phyloP scores from a whole-genome alignment of 1,139 yeast genomes.

The Groenewaldozyma auringiensis region DNA sequence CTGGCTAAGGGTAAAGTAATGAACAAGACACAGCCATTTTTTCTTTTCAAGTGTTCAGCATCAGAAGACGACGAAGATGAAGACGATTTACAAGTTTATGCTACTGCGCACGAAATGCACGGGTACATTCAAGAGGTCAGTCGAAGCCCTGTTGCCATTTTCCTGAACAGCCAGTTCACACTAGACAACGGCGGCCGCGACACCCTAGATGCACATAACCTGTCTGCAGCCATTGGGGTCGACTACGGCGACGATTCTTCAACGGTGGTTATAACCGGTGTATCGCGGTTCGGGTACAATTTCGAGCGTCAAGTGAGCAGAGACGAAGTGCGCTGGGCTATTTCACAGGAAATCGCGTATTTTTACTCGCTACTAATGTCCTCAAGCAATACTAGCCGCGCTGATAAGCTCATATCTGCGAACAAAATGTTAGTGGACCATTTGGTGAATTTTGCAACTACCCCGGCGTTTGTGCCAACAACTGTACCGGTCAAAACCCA shows the following conservation, averaged over 20 bases:
- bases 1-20: conserved; percentile 71
- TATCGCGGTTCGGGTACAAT: conserved; percentile 22
- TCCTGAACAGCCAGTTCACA: conserved; percentile 42
- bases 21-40: conserved; percentile 78
- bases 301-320: conserved; percentile 22
- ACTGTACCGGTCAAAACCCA: background rate
- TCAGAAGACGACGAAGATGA: conserved; percentile 3
- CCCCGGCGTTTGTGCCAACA: conserved; percentile 8
- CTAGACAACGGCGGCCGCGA: conserved; percentile 28
- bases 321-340: conserved; percentile 21
- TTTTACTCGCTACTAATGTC: conserved; percentile 28
- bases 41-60: conserved; percentile 48
- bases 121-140: conserved; percentile 49
- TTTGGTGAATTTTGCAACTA: conserved; percentile 26
- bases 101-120: conserved; percentile 69
- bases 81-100: conserved; percentile 44
- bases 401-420: conserved; percentile 21
- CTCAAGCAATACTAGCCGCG: conserved; percentile 24
- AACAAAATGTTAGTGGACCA: conserved; percentile 21
- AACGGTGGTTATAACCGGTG: conserved; percentile 8
- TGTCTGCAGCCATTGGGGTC: conserved; percentile 41
- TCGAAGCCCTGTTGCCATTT: conserved; percentile 50
- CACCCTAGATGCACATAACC: conserved; percentile 33
- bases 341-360: conserved; percentile 28
- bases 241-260: conserved; percentile 21